phyloP scores from a whole-genome alignment of 164 flowering plant species.

The Litsea cubeba region DNA sequence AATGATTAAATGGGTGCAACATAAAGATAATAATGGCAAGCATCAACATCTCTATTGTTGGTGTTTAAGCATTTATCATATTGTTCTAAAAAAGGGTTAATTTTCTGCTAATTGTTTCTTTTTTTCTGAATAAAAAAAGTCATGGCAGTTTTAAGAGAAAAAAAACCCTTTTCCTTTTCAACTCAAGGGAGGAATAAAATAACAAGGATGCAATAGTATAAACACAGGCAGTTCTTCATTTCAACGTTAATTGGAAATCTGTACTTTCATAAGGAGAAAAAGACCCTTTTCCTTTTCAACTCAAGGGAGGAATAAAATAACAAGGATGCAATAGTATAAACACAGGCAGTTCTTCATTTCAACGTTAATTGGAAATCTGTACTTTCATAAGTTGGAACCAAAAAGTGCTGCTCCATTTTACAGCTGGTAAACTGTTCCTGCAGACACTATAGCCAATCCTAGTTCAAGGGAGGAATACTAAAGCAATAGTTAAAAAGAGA shows the following conservation, averaged over 20 bases:
- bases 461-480: constrained; percentile 2
- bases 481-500: background rate
- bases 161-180: no score
- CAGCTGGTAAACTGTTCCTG: constrained; percentile 5
- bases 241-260: background rate
- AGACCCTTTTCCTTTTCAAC: no score
- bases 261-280: constrained; percentile 1
- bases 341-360: constrained; percentile 5
- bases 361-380: background rate
- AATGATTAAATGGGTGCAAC: no score
- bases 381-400: constrained; percentile 4
- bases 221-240: constrained; percentile 5
- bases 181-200: background rate
- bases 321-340: background rate
- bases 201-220: background rate
- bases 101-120: no score
- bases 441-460: background rate
- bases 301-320: background rate
- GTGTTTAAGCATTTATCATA: no score
- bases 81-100: no score
- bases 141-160: no score
- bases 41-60: no score
- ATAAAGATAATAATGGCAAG: no score
- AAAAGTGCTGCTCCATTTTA: constrained; percentile 3
- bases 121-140: no score